Evolutionary conservation across 2,329 filamentous ascomycete species (phyloP).

Genomic region (Ophiostoma fasciatum): DNA sequence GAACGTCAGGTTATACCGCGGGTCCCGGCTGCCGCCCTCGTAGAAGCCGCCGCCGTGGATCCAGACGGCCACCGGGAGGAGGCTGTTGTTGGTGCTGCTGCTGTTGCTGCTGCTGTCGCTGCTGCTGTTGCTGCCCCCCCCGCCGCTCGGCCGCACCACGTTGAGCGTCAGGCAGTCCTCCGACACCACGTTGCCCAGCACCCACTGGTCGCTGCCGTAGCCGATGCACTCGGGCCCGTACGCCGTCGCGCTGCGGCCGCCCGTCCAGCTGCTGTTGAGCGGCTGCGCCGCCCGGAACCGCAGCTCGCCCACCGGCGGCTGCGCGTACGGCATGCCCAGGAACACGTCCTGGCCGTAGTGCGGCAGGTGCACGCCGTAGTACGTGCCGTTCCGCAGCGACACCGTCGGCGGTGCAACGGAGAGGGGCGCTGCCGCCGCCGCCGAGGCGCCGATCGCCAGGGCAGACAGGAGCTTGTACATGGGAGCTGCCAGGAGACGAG

Average conservation of each 20-base stretch:
- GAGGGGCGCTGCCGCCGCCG: not conserved
- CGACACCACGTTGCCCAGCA: slow-evolving; percentile 12
- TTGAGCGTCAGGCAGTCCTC: slow-evolving; percentile 51
- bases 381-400: slow-evolving; percentile 20
- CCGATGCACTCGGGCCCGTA: slow-evolving; percentile 33
- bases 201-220: slow-evolving; percentile 27
- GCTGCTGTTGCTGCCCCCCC: no score
- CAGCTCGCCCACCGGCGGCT: slow-evolving; percentile 21
- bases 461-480: not conserved
- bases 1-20: slow-evolving; percentile 44
- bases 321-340: slow-evolving; percentile 40
- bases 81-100: not conserved
- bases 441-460: no score
- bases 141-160: slow-evolving; percentile 38
- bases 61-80: slow-evolving; percentile 42
- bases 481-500: no score
- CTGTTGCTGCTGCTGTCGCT: slow-evolving; percentile 17
- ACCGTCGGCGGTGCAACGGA: no score
- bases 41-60: slow-evolving; percentile 29
- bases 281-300: slow-evolving; percentile 17
- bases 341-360: slow-evolving; percentile 32
- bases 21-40: slow-evolving; percentile 26
- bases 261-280: slow-evolving; percentile 25
- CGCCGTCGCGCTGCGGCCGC: slow-evolving; percentile 25
- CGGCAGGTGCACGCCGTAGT: slow-evolving; percentile 19